Conservation (phyloP, 179 eudicot genomes). For the Vitellaria paradoxa region DNA sequence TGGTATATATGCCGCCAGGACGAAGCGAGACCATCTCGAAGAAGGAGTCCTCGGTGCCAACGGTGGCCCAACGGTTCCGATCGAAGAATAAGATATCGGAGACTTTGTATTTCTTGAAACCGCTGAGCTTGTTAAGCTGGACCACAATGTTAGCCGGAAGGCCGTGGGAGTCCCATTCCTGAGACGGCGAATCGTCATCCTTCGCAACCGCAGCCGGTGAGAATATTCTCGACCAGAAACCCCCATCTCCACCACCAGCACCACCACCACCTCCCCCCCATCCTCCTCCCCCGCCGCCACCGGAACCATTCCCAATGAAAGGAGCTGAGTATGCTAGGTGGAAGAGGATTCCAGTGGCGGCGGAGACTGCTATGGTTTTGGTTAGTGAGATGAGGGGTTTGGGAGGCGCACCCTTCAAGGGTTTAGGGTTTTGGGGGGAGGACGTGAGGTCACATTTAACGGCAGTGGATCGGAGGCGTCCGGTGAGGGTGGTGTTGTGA, state of each 20-base stretch:
- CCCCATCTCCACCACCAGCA: slow-evolving; percentile 35
- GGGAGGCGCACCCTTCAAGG: slow-evolving; percentile 12
- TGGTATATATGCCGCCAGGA: slow-evolving; percentile 75
- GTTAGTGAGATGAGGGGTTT: slow-evolving; percentile 12
- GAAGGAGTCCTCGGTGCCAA: slow-evolving; percentile 78
- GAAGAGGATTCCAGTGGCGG: slow-evolving; percentile 31
- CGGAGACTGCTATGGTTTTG: slow-evolving; percentile 33
- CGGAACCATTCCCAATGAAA: slow-evolving; percentile 25
- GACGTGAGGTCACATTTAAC: slow-evolving; percentile 15
- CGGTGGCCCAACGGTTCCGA: slow-evolving; percentile 32
- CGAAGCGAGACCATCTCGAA: slow-evolving; percentile 81
- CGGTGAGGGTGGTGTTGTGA: neutral
- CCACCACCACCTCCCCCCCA: slow-evolving; percentile 27
- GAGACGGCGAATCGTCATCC: slow-evolving; percentile 39
- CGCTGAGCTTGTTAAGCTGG: slow-evolving; percentile 67
- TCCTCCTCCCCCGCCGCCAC: slow-evolving; percentile 28
- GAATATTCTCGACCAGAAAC: slow-evolving; percentile 56
- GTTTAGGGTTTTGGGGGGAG: slow-evolving; percentile 26
- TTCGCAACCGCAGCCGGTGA: slow-evolving; percentile 52
- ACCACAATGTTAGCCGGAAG: slow-evolving; percentile 67
- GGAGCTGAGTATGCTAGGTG: slow-evolving; percentile 21
- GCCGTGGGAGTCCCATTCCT: slow-evolving; percentile 78
- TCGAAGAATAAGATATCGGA: slow-evolving; percentile 71
- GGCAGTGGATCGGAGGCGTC: slow-evolving; percentile 13
- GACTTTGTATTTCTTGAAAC: slow-evolving; percentile 71